Base-by-base conservation (phyloP, 805 yeast species). In the Pichia deserticola region DNA sequence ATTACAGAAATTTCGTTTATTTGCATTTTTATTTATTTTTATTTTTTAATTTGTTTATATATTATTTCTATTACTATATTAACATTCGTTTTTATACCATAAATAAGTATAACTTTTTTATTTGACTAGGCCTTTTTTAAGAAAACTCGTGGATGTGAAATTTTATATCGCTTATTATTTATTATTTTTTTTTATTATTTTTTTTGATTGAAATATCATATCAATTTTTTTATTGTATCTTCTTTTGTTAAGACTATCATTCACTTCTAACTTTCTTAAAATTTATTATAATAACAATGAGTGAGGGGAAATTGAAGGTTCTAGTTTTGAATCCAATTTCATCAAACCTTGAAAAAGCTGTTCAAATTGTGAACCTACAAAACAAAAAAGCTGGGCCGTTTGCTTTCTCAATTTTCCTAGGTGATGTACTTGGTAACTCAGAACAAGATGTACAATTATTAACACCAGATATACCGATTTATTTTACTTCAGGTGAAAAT, bases 361-460 rank as follows among this genome's bases (percentile, higher is more conserved):
- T 76, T 6, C 62, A 57, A 39, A 72, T 75, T 46, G 72, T 81
- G 5, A 76, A 78, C 56, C 52, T 68, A 1, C 71, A 83, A 45
- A 69, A 81, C 56, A 51, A 60, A 27, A 82, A 79, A 56, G 81
- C 80, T 41, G 89, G 89, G 0, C 89, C 89, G 0, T 84, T 84
- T 57, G 82, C 75, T 42, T 68, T 75, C 3, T 74, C 76, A 0
- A 38, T 84, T 1, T 58, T 82, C 5, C 56, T 83, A 7, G 86
- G 87, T 0, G 77, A 77, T 54, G 61, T 71, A 1, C 49, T 63
- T 0, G 32, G 45, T 0, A 53, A 58, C 7, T 54, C 49, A 29
- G 51, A 72, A 49, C 36, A 47, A 44, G 43, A 53, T 29, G 49
- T 63, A n/a, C 8, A 7, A 4, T 32, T 9, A 11, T 15, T 45